These are phyloP conservation scores for Cercophora newfieldiana DNA, from an alignment of 495 filamentous ascomycete species.

Conservation along the genomic window DNA sequence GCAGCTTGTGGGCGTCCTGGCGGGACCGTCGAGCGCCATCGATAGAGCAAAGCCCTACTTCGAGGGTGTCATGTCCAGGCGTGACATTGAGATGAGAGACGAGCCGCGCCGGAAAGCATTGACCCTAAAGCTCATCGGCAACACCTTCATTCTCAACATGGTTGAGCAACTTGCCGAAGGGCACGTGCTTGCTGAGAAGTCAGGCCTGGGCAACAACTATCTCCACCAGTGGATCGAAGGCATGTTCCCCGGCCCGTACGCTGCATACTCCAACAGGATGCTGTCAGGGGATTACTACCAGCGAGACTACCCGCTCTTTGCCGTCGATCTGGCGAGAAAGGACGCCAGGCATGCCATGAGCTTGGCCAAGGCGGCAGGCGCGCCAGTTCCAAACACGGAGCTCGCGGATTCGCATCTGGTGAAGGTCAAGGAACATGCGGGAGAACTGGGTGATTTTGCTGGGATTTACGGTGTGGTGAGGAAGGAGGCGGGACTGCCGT, in stretches of 20 bases:
- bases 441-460: constrained; percentile 77
- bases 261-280: constrained; percentile 75
- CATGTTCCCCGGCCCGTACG: constrained; percentile 64
- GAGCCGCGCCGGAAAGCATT: constrained; percentile 59
- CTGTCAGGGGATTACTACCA: constrained; percentile 68
- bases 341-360: constrained; percentile 74
- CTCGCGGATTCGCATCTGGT: constrained; percentile 64
- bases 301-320: constrained; percentile 70
- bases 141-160: constrained; percentile 83
- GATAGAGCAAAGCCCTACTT: constrained; percentile 70
- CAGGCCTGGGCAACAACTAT: constrained; percentile 68
- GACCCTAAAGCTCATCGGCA: constrained; percentile 79
- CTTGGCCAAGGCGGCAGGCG: constrained; percentile 63
- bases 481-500: constrained; percentile 68
- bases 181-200: constrained; percentile 75
- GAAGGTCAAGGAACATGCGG: constrained; percentile 69
- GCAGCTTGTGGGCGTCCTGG: constrained; percentile 72
- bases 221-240: constrained; percentile 67
- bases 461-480: constrained; percentile 79
- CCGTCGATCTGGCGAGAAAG: constrained; percentile 84
- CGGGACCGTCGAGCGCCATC: constrained; percentile 62
- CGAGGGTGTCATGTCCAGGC: constrained; percentile 72
- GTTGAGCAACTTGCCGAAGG: constrained; percentile 77
- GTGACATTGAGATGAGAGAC: constrained; percentile 69
- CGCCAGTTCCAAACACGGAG: constrained; percentile 63